These are phyloP conservation scores for Irineochytrium annulatum DNA, from an alignment of 192 early-diverging fungal species.

Conservation along the genomic window DNA sequence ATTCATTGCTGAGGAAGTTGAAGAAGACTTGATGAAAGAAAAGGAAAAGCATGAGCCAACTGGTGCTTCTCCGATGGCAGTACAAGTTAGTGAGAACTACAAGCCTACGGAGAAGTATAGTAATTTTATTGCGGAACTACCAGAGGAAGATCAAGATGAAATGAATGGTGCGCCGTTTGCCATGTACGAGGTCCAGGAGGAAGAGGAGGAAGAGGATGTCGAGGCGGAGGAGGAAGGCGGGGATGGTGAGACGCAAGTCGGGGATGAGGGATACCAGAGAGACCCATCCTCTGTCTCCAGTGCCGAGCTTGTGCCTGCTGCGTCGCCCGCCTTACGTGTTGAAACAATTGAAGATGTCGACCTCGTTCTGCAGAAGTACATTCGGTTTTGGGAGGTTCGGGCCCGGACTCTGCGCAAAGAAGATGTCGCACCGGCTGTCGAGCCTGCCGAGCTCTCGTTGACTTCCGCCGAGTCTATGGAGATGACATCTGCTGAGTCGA, in stretches of 20 bases:
- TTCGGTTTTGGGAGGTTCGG: slow-evolving; percentile 17
- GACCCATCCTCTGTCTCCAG: not conserved
- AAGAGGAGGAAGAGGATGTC: slow-evolving; percentile 4
- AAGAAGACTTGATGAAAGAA: no score
- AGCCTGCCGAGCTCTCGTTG: no score
- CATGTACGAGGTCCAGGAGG: slow-evolving; percentile 19
- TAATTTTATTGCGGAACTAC: no score
- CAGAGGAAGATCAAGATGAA: not conserved
- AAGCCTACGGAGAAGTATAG: no score
- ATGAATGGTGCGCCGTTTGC: not conserved
- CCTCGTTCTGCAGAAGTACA: slow-evolving; percentile 29
- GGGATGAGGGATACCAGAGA: not conserved
- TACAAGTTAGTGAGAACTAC: no score
- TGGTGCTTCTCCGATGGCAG: no score
- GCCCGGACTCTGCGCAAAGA: slow-evolving; percentile 21
- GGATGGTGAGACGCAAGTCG: not conserved
- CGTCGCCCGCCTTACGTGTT: slow-evolving; percentile 3
- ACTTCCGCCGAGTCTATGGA: not conserved
- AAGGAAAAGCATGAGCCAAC: no score
- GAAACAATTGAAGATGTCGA: slow-evolving; percentile 34
- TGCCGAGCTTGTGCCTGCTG: not conserved
- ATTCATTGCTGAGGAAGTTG: no score
- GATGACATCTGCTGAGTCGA: not conserved
- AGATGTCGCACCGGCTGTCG: no score
- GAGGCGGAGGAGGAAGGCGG: not conserved